phyloP scores from a whole-genome alignment of 2,329 filamentous ascomycete species.

The Aspergillus ochraceoroseus region DNA sequence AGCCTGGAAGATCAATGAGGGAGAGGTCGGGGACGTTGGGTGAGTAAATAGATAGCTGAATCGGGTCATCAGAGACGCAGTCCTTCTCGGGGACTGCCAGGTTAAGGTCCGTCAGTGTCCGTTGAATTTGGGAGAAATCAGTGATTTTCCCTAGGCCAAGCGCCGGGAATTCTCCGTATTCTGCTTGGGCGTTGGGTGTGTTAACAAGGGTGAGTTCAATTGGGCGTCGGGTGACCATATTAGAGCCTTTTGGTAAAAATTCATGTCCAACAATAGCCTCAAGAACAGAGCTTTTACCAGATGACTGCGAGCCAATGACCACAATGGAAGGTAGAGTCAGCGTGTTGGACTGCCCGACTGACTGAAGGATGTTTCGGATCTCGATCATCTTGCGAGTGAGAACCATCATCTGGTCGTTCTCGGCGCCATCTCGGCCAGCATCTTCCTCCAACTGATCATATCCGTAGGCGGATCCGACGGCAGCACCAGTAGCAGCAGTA shows the following conservation, averaged over 20 bases:
- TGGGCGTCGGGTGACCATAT: slow-evolving; percentile 94
- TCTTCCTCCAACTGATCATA: slow-evolving; percentile 67
- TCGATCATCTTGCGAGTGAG: slow-evolving; percentile 99
- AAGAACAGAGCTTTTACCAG: slow-evolving; percentile 93
- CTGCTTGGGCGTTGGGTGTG: slow-evolving; percentile 76
- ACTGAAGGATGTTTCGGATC: slow-evolving; percentile 85
- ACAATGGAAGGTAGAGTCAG: slow-evolving; percentile 92
- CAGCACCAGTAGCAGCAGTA: slow-evolving; percentile 61
- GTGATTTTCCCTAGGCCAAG: slow-evolving; percentile 83
- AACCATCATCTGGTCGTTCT: slow-evolving; percentile 99
- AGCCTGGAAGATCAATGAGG: slow-evolving; percentile 91
- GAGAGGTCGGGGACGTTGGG: slow-evolving; percentile 93
- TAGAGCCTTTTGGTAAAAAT: slow-evolving; percentile 93
- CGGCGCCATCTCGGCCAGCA: slow-evolving; percentile 60
- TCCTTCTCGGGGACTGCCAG: slow-evolving; percentile 83
- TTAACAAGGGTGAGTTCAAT: slow-evolving; percentile 97
- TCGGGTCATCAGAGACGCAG: slow-evolving; percentile 94
- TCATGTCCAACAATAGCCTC: slow-evolving; percentile 98
- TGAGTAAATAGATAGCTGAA: slow-evolving; percentile 91
- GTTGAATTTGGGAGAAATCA: slow-evolving; percentile 78
- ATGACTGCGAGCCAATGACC: slow-evolving; percentile 98
- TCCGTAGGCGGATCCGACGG: slow-evolving; percentile 72
- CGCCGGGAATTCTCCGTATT: slow-evolving; percentile 95
- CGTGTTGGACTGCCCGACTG: slow-evolving; percentile 83
- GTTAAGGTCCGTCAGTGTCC: slow-evolving; percentile 91